Evolutionary conservation across 2,329 filamentous ascomycete genomes (phyloP), one percentile per base, ranked within the genome.

Genomic region (Fusarium sterilihyphosum): DNA sequence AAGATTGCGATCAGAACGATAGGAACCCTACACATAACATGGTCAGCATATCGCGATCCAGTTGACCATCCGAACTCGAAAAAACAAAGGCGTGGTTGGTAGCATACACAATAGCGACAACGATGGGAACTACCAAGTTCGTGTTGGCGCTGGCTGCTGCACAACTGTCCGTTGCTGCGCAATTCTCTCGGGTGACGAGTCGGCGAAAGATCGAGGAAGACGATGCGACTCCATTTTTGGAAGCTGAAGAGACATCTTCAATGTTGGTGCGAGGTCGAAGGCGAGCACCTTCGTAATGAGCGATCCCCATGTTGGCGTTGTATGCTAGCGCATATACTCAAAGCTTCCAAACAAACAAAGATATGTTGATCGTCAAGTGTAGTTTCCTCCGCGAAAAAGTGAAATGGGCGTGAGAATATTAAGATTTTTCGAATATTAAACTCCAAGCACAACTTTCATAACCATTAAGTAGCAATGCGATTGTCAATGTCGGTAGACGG

Each of bases 61-160:
- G 38, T 47, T 20, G 49, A 61, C 54, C 26, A 53, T 57, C 50
- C 43, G 22, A 68, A 59, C 40, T 60, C 37, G 37, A 26, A 60
- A 47, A 41, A 67, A 20, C 47, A 62, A 57, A 52, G 41, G 41
- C 59, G 33, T 26, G 44, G 14, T 52, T 57, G 53, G 31, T 31
- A 57, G 89, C 93, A 85, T 90, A 95, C 92, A 89, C 87, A 71
- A 93, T 87, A 79, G 91, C 92, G 8, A 95, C 83, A 46, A 89
- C 87, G 73, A 96, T 92, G 12, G 92, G 89, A 49, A 95, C 76
- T 58, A 89, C 88, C n/a, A 87, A 85, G 47, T 83, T 86, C 8
- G 52, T 41, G 46, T 84, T 82, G 65, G 86, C 87, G 40, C 46
- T 33, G 20, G 86, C 84, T 2, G 90, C 87, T 79, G 92, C 89